Evolutionary conservation across 164 flowering plant genomes (phyloP).

Genomic region (Dillenia suffruticosa): DNA sequence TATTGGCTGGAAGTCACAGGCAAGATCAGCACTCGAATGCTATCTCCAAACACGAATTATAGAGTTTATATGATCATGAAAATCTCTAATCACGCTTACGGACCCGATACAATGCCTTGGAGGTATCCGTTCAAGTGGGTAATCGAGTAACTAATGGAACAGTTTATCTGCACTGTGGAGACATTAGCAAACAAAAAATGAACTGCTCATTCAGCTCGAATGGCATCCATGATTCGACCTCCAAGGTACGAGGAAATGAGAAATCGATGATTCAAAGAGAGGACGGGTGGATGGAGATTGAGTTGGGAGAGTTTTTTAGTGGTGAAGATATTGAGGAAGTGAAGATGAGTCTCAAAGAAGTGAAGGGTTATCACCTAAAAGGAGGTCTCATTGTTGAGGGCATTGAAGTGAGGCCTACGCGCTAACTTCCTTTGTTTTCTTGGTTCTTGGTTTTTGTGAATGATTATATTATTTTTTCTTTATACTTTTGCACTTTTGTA

Average conservation of each 20-base stretch:
- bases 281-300: conserved; percentile 55
- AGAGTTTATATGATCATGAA: conserved; percentile 44
- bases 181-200: no score
- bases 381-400: conserved; percentile 37
- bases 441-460: no score
- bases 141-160: conserved; percentile 7
- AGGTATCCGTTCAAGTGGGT: conserved; percentile 31
- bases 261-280: conserved; percentile 10
- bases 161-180: conserved; percentile 4
- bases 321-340: conserved; percentile 19
- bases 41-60: conserved; percentile 48
- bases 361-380: conserved; percentile 27
- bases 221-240: no score
- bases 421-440: no score
- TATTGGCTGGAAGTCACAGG: conserved; percentile 55
- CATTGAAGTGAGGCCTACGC: conserved; percentile 26
- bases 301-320: conserved; percentile 39
- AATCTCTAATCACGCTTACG: conserved; percentile 33
- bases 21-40: conserved; percentile 22
- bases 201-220: no score
- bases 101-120: conserved; percentile 36
- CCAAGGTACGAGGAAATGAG: background rate
- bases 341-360: conserved; percentile 24
- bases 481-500: no score
- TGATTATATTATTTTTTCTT: no score